phyloP scores from a whole-genome alignment of 176 grass and related monocot genomes.

The Carex parvula region DNA sequence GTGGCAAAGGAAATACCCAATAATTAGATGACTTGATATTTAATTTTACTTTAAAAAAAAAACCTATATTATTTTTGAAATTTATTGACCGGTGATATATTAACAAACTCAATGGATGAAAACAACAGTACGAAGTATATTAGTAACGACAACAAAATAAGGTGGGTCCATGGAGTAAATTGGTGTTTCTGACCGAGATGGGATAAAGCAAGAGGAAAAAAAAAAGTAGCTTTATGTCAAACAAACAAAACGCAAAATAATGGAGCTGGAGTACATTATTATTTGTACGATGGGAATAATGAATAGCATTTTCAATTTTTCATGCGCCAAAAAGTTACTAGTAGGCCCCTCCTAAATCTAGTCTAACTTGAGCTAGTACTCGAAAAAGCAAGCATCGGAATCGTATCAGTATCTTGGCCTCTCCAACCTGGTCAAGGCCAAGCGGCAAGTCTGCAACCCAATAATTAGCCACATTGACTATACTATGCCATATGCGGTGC shows the following conservation, averaged over 20 bases:
- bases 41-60: too few species aligned
- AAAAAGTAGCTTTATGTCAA: not conserved
- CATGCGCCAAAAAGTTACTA: not conserved
- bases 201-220: not conserved
- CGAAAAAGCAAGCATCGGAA: not conserved
- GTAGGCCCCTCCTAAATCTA: not conserved
- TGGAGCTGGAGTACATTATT: not conserved
- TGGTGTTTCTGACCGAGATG: not conserved
- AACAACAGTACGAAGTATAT: not conserved
- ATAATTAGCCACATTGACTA: too few species aligned
- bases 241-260: not conserved
- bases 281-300: not conserved
- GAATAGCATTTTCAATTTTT: not conserved
- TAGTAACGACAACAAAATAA: not conserved
- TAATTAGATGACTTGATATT: too few species aligned
- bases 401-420: too few species aligned
- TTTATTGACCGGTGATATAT: too few species aligned
- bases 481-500: too few species aligned
- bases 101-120: too few species aligned
- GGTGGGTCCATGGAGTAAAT: not conserved
- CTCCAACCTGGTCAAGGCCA: too few species aligned
- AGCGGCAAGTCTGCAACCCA: too few species aligned
- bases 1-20: too few species aligned
- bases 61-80: too few species aligned
- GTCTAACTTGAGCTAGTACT: not conserved